Evolutionary conservation across 768 basidiomycete species (phyloP).

Genomic region (Chalciporus pseudorubinellus): DNA sequence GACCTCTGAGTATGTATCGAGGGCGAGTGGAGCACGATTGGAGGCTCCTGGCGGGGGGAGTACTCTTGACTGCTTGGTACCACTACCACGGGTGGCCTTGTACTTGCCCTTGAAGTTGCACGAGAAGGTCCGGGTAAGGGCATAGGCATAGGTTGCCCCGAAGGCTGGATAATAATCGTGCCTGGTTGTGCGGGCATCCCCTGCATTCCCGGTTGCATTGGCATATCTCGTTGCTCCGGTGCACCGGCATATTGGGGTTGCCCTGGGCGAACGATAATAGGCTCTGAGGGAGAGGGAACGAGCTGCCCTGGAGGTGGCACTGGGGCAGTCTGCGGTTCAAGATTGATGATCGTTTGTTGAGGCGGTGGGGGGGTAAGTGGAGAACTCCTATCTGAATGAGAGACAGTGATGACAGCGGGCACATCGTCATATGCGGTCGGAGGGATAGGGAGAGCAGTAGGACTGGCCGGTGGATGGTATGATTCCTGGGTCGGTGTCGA

Average conservation of each 20-base stretch:
- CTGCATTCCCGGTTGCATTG: neutral
- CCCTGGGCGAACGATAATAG: constrained; percentile 1
- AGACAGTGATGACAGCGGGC: constrained; percentile 19
- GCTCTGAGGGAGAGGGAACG: neutral
- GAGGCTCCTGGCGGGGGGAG: constrained; percentile 22
- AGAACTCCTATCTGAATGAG: constrained; percentile 6
- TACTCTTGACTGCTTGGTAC: constrained; percentile 15
- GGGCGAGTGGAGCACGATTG: constrained; percentile 19
- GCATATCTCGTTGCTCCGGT: no score
- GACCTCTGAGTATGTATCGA: constrained; percentile 16
- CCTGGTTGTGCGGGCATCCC: constrained; percentile 9
- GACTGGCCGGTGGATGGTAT: constrained; percentile 15
- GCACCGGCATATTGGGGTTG: neutral
- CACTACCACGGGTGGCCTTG: constrained; percentile 15
- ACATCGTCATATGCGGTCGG: neutral
- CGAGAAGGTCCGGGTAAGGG: constrained; percentile 13
- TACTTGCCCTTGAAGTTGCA: constrained; percentile 15
- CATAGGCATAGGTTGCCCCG: constrained; percentile 3
- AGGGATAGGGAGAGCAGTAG: constrained; percentile 14
- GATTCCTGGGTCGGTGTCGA: constrained; percentile 30
- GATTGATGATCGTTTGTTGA: constrained; percentile 15
- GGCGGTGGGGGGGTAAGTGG: neutral
- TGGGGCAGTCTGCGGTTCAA: constrained; percentile 5
- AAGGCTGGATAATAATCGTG: constrained; percentile 22
- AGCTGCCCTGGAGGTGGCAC: constrained; percentile 25